Percentiles rank a stretch among this genome's conserved stretches.
phyloP scores from a whole-genome alignment of 441 rosid species.

The Bruguiera hainesii region DNA sequence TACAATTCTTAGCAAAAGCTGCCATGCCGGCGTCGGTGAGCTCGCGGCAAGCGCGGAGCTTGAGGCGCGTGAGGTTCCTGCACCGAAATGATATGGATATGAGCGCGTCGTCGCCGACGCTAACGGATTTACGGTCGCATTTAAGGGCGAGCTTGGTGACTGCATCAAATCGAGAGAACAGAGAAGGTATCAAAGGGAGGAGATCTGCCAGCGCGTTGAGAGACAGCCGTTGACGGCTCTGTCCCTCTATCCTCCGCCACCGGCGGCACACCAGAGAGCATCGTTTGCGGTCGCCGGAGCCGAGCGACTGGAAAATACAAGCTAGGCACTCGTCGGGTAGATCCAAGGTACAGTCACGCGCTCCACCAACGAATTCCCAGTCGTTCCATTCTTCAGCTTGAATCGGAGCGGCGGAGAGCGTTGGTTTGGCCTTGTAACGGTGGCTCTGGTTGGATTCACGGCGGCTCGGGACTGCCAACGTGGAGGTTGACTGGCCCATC shows the following conservation, averaged over 20 bases:
- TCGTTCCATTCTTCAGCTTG: constrained; percentile 24
- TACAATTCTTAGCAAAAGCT: constrained; percentile 67
- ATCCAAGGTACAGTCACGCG: constrained; percentile 46
- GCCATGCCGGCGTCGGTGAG: constrained; percentile 67
- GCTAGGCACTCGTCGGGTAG: constrained; percentile 87
- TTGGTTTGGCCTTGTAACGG: constrained; percentile 31
- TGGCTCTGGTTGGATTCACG: constrained; percentile 32
- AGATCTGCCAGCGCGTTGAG: constrained; percentile 76
- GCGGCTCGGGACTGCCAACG: constrained; percentile 39
- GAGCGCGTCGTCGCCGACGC: constrained; percentile 71
- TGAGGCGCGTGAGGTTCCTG: constrained; percentile 65
- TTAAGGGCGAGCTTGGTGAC: constrained; percentile 81
- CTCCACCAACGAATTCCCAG: constrained; percentile 14
- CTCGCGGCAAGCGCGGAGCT: constrained; percentile 78
- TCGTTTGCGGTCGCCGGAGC: constrained; percentile 55
- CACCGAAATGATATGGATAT: constrained; percentile 54
- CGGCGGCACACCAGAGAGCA: constrained; percentile 72
- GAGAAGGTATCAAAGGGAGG: constrained; percentile 35
- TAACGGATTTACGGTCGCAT: constrained; percentile 70
- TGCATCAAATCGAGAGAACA: constrained; percentile 79
- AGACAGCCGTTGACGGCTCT: constrained; percentile 78
- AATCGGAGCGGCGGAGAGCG: constrained; percentile 37
- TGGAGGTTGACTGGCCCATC: constrained; percentile 70
- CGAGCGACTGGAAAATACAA: constrained; percentile 61
- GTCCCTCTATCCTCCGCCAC: constrained; percentile 73